Evolutionary conservation across 345 rosid species (phyloP).

Genomic region (Rhodamnia rubescens): DNA sequence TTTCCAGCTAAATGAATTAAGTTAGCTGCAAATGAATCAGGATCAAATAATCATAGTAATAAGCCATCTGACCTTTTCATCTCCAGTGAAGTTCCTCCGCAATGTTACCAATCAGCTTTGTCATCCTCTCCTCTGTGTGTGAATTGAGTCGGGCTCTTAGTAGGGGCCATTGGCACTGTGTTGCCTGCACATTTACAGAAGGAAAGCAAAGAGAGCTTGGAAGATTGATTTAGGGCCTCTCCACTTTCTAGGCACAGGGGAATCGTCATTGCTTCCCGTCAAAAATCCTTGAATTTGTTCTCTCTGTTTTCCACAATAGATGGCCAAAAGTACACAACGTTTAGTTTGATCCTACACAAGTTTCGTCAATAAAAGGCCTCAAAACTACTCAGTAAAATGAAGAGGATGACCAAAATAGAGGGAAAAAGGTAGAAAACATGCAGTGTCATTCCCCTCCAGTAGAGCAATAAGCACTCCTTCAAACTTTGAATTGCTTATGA

Average conservation of each 20-base stretch:
- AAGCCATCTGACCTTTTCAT: conserved; percentile 3
- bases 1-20: conserved; percentile 9
- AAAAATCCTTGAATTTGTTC: conserved; percentile 33
- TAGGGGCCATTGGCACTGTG: not conserved
- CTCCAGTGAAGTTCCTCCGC: not conserved
- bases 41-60: not conserved
- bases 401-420: not conserved
- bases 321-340: not conserved
- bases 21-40: conserved; percentile 12
- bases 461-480: not conserved
- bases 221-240: conserved; percentile 46
- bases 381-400: not conserved
- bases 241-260: conserved; percentile 22
- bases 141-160: not conserved
- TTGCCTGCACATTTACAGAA: conserved; percentile 32
- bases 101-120: not conserved
- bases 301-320: conserved; percentile 35
- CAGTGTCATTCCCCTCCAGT: not conserved
- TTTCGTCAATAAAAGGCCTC: not conserved
- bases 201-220: conserved; percentile 67
- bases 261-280: conserved; percentile 16
- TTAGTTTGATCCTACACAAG: not conserved
- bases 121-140: not conserved
- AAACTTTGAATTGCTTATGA: not conserved
- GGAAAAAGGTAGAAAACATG: not conserved